Evolutionary conservation across 2,329 filamentous ascomycete genomes (phyloP).

Genomic region (Teratosphaeriaceae sp.): DNA sequence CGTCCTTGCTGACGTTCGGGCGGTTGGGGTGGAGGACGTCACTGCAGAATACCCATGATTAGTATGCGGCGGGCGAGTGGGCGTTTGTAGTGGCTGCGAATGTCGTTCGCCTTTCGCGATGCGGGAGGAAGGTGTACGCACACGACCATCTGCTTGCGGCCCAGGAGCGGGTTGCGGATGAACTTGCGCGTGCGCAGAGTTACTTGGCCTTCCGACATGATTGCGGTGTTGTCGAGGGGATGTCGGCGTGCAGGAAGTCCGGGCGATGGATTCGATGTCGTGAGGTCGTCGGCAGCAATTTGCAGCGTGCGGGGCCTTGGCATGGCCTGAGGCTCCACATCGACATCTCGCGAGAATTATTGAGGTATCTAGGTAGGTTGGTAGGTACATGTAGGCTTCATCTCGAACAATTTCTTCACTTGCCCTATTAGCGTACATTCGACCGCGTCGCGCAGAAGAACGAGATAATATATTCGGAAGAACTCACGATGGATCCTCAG

Average conservation of each 20-base stretch:
- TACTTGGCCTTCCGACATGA: slow-evolving; percentile 72
- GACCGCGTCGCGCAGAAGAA: too few relatives aligned
- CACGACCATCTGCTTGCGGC: slow-evolving; percentile 99
- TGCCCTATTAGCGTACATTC: too few relatives aligned
- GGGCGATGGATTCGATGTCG: too few relatives aligned
- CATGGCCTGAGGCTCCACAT: too few relatives aligned
- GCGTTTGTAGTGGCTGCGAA: neutral
- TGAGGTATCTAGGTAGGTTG: too few relatives aligned
- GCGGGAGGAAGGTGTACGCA: slow-evolving; percentile 35
- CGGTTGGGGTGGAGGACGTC: slow-evolving; percentile 99
- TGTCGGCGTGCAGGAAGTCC: slow-evolving; percentile 5
- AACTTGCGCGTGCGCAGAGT: slow-evolving; percentile 92
- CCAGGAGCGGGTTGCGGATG: slow-evolving; percentile 99
- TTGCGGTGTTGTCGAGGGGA: slow-evolving; percentile 43
- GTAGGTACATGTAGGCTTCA: too few relatives aligned
- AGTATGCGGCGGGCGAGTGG: slow-evolving; percentile 11
- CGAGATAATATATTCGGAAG: too few relatives aligned
- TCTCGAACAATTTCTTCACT: too few relatives aligned
- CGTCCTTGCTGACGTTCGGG: slow-evolving; percentile 98
- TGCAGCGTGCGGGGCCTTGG: neutral
- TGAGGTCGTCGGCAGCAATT: neutral
- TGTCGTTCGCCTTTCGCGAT: neutral
- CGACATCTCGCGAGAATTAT: too few relatives aligned
- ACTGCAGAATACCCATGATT: slow-evolving; percentile 46
- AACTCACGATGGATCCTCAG: slow-evolving; percentile 27